phyloP scores from a whole-genome alignment of 2,329 filamentous ascomycete genomes.

The Microcera coccophila region DNA sequence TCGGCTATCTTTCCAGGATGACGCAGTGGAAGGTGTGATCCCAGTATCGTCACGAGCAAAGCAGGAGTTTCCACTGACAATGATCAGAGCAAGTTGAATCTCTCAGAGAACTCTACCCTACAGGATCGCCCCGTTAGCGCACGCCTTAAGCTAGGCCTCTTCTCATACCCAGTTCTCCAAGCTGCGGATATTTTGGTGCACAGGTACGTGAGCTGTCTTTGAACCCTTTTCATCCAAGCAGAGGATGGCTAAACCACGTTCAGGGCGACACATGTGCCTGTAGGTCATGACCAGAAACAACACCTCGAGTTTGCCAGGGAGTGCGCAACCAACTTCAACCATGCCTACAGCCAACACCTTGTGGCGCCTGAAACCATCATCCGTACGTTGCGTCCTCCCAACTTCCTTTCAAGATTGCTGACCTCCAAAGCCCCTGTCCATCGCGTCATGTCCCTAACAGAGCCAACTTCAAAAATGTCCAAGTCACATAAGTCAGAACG shows the following conservation, averaged over 20 bases:
- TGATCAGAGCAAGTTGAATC: conserved; percentile 61
- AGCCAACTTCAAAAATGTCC: conserved; percentile 85
- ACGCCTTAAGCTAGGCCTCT: conserved; percentile 76
- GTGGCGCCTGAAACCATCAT: conserved; percentile 66
- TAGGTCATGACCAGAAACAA: conserved; percentile 92
- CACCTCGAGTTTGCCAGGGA: conserved; percentile 91
- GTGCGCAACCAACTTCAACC: conserved; percentile 83
- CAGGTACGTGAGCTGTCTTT: conserved; percentile 42
- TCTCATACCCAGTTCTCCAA: conserved; percentile 93
- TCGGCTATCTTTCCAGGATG: conserved; percentile 96
- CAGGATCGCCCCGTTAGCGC: conserved; percentile 57
- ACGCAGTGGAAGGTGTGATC: conserved; percentile 87
- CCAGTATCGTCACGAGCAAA: not conserved
- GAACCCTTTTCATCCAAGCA: not conserved
- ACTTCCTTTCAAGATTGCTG: not conserved
- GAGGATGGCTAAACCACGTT: not conserved
- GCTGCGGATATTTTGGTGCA: conserved; percentile 92
- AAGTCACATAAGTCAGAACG: conserved; percentile 72
- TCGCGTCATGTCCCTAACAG: conserved; percentile 82
- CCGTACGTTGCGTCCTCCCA: conserved; percentile 45
- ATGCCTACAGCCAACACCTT: conserved; percentile 62
- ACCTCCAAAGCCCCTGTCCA: conserved; percentile 62
- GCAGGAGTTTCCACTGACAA: conserved; percentile 7
- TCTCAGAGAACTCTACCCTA: conserved; percentile 55
- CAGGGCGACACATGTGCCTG: conserved; percentile 87